phyloP scores from a whole-genome alignment of 225 moss, liverwort and hornwort species.

The Physcomitrium patens region DNA sequence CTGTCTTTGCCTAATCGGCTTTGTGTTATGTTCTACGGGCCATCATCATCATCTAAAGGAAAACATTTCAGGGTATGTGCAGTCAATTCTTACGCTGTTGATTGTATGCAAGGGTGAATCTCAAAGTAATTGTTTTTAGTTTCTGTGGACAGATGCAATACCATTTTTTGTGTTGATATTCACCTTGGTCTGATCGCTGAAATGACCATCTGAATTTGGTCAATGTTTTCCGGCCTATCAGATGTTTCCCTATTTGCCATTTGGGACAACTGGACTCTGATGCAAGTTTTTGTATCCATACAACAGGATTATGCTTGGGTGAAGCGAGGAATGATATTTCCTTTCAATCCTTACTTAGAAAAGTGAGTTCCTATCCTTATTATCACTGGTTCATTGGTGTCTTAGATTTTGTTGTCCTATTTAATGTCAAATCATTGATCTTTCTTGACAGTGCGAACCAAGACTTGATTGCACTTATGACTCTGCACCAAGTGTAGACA shows the following conservation, averaged over 20 bases:
- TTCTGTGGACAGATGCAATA: not conserved
- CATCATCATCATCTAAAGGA: slow-evolving; percentile 86
- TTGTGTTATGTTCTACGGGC: slow-evolving; percentile 99
- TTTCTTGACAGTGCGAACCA: slow-evolving; percentile 7
- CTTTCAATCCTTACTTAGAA: slow-evolving; percentile 81
- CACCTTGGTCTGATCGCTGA: slow-evolving; percentile 7
- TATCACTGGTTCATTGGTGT: slow-evolving; percentile 6
- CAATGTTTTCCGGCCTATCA: not conserved
- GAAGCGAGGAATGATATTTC: slow-evolving; percentile 98
- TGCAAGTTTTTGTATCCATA: slow-evolving; percentile 8
- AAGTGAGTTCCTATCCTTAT: slow-evolving; percentile 47
- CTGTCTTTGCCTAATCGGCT: slow-evolving; percentile 81
- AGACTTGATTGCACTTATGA: slow-evolving; percentile 20
- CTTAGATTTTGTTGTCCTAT: slow-evolving; percentile 18
- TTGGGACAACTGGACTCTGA: slow-evolving; percentile 23
- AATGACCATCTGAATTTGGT: slow-evolving; percentile 13
- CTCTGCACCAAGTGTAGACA: not conserved
- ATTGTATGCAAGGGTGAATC: slow-evolving; percentile 13
- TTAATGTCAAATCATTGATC: not conserved
- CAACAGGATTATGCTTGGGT: slow-evolving; percentile 99
- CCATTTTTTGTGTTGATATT: not conserved
- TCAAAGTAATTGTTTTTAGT: not conserved
- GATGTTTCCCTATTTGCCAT: slow-evolving; percentile 12
- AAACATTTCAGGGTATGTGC: slow-evolving; percentile 87
- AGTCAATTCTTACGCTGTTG: slow-evolving; percentile 10